Conservation (phyloP, 345 rosid genomes). For the Anacardium occidentale region DNA sequence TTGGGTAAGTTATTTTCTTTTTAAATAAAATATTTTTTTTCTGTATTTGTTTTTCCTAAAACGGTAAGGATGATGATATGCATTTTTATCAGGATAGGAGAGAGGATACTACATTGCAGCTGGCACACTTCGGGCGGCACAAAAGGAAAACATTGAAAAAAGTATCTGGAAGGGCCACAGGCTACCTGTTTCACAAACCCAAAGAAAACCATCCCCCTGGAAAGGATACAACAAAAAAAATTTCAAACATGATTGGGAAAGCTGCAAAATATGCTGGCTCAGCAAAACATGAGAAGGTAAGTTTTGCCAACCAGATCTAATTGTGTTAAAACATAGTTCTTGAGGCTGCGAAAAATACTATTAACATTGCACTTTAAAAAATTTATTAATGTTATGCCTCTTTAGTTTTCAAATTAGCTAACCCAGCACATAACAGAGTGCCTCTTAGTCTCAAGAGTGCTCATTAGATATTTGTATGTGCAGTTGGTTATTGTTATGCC, state of each 20-base stretch:
- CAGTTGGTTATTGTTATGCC: conserved; percentile 5
- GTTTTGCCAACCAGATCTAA: conserved; percentile 2
- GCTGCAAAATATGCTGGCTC: conserved; percentile 87
- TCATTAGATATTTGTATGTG: not conserved
- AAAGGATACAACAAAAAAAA: conserved; percentile 77
- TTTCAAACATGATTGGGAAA: conserved; percentile 79
- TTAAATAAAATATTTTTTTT: not conserved
- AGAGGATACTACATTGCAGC: conserved; percentile 83
- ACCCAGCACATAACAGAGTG: not conserved
- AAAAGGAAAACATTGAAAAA: conserved; percentile 80
- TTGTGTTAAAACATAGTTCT: conserved; percentile 7
- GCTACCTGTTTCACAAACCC: conserved; percentile 85
- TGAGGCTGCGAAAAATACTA: not conserved
- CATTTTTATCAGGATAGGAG: conserved; percentile 81
- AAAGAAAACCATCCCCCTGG: conserved; percentile 92
- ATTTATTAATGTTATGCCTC: not conserved
- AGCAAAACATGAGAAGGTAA: conserved; percentile 85
- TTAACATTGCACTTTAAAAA: not conserved
- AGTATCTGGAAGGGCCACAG: conserved; percentile 61
- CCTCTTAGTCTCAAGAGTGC: not conserved
- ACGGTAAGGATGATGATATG: conserved; percentile 15
- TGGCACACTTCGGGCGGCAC: conserved; percentile 84
- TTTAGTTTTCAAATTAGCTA: not conserved
- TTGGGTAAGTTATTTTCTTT: conserved; percentile 62
- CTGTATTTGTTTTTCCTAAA: conserved; percentile 1